Base-by-base conservation (phyloP, 768 basidiomycete genomes). In the Kockovaella imperatae region DNA sequence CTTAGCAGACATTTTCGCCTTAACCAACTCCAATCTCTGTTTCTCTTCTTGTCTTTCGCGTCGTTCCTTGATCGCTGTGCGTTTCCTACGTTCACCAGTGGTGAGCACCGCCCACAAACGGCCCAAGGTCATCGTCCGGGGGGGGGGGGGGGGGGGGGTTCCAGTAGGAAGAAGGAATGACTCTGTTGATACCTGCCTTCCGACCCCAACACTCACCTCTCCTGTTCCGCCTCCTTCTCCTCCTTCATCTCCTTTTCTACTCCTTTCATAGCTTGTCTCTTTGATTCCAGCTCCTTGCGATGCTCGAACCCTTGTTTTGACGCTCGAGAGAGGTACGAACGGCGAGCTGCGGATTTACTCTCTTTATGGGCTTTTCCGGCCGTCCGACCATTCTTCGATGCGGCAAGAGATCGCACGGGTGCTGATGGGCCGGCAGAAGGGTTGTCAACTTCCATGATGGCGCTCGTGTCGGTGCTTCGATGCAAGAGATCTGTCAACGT, bases 1-100 rank as follows among this genome's bases (percentile, higher is more conserved):
- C 60, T 69, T 71, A 10, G 67, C 67, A 4, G 58, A 60, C 69
- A 71, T 68, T 52, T 60, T 64, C 1, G 69, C 67, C 39, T 47
- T 57, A 55, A 64, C 49, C 43, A 67, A 58, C 47, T 67, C 67
- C 62, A 57, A 34, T 45, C 69, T 47, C 36, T 54, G 47, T 48
- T 62, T 63, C 53, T 71, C 67, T 18, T 56, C 69, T 25, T 55
- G 45, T 40, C 63, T 34, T 35, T 67, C 63, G 17, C 67, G 44
- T 32, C 69, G 31, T 41, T 71, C 67, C 36, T 62, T 57, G 34
- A 71, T 55, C 14, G 50, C 42, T 6, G 45, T 50, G 13, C 57
- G 54, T 48, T 65, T 69, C 29, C 63, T 67, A 26, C 10, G 52
- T 30, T 18, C 14, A 32, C 10, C 31, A 10, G 10, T 32, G n/a